phyloP scores from a whole-genome alignment of 192 early-diverging fungal species.

The Rhizoclosmatium globosum region DNA sequence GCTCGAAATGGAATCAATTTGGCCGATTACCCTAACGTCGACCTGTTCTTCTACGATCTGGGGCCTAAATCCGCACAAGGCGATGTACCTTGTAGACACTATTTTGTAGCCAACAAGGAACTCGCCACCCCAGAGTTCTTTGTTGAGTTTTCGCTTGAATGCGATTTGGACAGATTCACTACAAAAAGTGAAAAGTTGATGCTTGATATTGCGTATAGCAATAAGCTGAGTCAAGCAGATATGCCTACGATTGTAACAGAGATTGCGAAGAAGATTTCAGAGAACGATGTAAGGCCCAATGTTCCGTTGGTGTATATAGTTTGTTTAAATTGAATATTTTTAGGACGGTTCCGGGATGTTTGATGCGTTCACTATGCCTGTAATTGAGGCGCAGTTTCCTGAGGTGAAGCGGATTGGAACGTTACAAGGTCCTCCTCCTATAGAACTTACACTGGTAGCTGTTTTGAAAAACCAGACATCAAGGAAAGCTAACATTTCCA shows the following conservation, averaged over 20 bases:
- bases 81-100: constrained; percentile 43
- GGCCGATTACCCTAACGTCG: constrained; percentile 30
- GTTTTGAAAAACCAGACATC: background rate
- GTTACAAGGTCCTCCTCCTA: constrained; percentile 2
- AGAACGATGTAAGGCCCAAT: background rate
- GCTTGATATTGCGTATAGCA: constrained; percentile 61
- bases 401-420: constrained; percentile 21
- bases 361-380: constrained; percentile 32
- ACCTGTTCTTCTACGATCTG: constrained; percentile 29
- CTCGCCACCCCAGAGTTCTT: constrained; percentile 58
- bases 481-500: background rate
- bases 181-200: constrained; percentile 54
- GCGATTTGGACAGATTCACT: constrained; percentile 42
- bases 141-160: constrained; percentile 59
- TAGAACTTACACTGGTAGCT: constrained; percentile 29
- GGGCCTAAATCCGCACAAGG: constrained; percentile 23
- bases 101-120: constrained; percentile 42
- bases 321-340: background rate
- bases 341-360: constrained; percentile 8
- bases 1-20: constrained; percentile 23
- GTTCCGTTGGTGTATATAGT: background rate
- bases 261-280: constrained; percentile 33
- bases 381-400: constrained; percentile 39
- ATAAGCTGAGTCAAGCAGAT: constrained; percentile 54
- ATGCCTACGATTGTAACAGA: constrained; percentile 61